Evolutionary conservation across 345 rosid genomes (phyloP).

Genomic region (Pugionium dolabratum): DNA sequence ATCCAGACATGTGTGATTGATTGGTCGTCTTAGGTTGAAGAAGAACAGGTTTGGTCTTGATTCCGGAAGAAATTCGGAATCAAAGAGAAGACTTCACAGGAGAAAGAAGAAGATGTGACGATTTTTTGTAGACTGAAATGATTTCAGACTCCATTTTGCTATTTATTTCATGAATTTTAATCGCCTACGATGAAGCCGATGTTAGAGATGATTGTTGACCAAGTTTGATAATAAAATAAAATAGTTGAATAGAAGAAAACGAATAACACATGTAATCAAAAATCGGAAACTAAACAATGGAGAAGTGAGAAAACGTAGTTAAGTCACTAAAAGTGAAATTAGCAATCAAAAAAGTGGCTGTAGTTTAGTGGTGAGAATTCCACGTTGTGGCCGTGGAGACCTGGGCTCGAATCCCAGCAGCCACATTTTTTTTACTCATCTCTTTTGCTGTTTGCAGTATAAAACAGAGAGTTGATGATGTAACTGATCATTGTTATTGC

Average conservation of each 20-base stretch:
- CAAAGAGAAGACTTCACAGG: slow-evolving; percentile 20
- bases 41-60: not conserved
- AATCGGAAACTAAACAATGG: not conserved
- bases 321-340: rapidly evolving
- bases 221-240: slow-evolving; percentile 1
- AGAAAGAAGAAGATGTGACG: slow-evolving; percentile 18
- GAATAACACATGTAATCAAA: not conserved
- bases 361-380: slow-evolving; percentile 84
- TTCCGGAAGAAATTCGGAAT: slow-evolving; percentile 17
- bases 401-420: slow-evolving; percentile 92
- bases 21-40: slow-evolving; percentile 25
- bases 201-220: slow-evolving; percentile 31
- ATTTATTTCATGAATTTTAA: slow-evolving; percentile 7
- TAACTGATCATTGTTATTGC: slow-evolving; percentile 41
- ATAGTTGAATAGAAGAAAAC: slow-evolving; percentile 3
- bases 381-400: slow-evolving; percentile 92
- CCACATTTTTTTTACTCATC: slow-evolving; percentile 42
- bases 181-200: slow-evolving; percentile 30
- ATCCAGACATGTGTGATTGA: slow-evolving; percentile 16
- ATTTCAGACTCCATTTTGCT: slow-evolving; percentile 14
- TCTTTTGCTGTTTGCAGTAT: slow-evolving; percentile 70
- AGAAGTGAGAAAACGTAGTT: no score
- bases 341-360: slow-evolving; percentile 44
- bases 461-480: slow-evolving; percentile 83
- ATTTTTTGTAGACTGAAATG: slow-evolving; percentile 23